Conservation (phyloP, 345 rosid genomes). For the Syzygium aromaticum region DNA sequence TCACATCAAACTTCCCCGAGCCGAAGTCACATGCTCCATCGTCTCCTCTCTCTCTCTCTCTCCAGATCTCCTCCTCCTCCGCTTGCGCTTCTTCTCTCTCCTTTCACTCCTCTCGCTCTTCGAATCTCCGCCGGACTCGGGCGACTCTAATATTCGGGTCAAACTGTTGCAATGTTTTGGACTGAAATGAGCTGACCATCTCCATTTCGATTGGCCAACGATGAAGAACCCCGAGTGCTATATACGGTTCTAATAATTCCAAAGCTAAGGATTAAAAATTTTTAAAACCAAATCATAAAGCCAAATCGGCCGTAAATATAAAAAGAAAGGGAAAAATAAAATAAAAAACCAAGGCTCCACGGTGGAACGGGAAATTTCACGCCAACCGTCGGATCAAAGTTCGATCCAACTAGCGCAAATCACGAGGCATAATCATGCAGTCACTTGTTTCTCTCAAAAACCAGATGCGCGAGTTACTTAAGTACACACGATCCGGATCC, state of each 20-base stretch:
- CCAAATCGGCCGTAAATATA: not conserved
- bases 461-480: not conserved
- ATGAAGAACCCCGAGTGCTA: not conserved
- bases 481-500: not conserved
- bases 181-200: not conserved
- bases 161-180: not conserved
- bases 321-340: not conserved
- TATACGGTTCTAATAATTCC: not conserved
- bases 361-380: not conserved
- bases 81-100: conserved; percentile 25
- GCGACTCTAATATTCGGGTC: conserved; percentile 6
- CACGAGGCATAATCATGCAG: not conserved
- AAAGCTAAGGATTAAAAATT: not conserved
- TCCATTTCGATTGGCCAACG: not conserved
- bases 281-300: not conserved
- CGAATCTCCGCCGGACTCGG: conserved; percentile 6
- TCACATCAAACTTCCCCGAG: conserved; percentile 34
- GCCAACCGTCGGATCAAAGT: not conserved
- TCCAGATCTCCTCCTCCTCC: conserved; percentile 15
- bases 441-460: not conserved
- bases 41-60: conserved; percentile 20
- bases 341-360: not conserved
- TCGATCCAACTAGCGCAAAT: not conserved
- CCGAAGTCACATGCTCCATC: conserved; percentile 17
- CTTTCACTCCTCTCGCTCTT: conserved; percentile 15